Evolutionary conservation across 768 basidiomycete genomes (phyloP).

Genomic region (Lyophyllum semitale): DNA sequence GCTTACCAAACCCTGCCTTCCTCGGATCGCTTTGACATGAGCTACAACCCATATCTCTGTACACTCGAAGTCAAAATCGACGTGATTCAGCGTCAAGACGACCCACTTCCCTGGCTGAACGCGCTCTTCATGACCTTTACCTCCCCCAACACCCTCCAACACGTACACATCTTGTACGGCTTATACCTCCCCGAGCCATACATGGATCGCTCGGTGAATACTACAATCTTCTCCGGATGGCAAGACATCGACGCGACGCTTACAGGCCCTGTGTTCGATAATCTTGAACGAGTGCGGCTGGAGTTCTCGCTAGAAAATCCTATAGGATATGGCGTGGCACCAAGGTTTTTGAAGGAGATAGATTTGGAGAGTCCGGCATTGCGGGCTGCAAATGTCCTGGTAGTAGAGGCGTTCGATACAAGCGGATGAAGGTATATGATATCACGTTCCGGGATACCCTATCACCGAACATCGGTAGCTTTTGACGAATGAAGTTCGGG

Average conservation of each 20-base stretch:
- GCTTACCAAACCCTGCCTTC: slow-evolving; percentile 21
- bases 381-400: slow-evolving; percentile 19
- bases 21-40: slow-evolving; percentile 22
- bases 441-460: too few relatives aligned
- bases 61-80: slow-evolving; percentile 26
- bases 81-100: slow-evolving; percentile 27
- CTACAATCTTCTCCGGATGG: slow-evolving; percentile 27
- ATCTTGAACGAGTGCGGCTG: slow-evolving; percentile 24
- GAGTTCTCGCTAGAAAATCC: slow-evolving; percentile 32
- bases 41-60: slow-evolving; percentile 21
- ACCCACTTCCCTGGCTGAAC: slow-evolving; percentile 29
- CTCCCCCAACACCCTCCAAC: slow-evolving; percentile 17
- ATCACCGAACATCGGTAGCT: too few relatives aligned
- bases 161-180: slow-evolving; percentile 24
- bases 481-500: too few relatives aligned
- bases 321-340: slow-evolving; percentile 29
- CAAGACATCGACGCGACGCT: slow-evolving; percentile 25
- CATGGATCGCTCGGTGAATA: slow-evolving; percentile 28
- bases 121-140: slow-evolving; percentile 22
- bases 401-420: slow-evolving; percentile 28
- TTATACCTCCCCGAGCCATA: slow-evolving; percentile 31
- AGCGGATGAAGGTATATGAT: slow-evolving; percentile 19
- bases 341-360: slow-evolving; percentile 30
- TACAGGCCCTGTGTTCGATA: slow-evolving; percentile 20
- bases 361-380: slow-evolving; percentile 27